Evolutionary conservation across 2,329 filamentous ascomycete genomes (phyloP), one percentile per base, ranked within the genome.

Genomic region (Atkinsonella hypoxylon): DNA sequence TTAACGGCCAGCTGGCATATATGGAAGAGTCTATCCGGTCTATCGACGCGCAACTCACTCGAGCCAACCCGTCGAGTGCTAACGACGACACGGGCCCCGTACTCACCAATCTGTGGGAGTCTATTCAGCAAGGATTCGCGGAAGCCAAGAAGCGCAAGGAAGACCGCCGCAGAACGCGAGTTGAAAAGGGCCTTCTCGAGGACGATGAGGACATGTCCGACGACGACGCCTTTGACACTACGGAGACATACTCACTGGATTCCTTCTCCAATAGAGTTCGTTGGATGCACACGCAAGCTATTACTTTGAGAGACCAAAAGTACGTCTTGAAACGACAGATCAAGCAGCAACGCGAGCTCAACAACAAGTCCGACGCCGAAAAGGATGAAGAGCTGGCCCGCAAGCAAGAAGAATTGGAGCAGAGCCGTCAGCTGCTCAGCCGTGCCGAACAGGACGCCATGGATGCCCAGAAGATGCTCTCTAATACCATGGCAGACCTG

Each of bases 311-410:
- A 54, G 87, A 95, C 59, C 90, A 97, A 63, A 94, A 95, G 64
- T 81, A 82, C 46, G 90, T 95, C 20, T 76, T 97, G 9, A 85
- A 91, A 61, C 82, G 89, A 42, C 90, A 97, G 65, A 91, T 96
- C 61, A 91, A 95, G 69, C 90, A 97, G 64, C 91, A 97, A 68
- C 85, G 90, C 52, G 89, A 95, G 62, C 77, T 96, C 51, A 95
- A 95, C 68, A 89, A 77, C 70, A 90, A 90, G 62, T 89, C 88
- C 1, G 89, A 95, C 57, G 74, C 79, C 18, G 77, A 83, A 54
- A 81, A 83, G 60, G 83, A 85, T 58, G 76, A 76, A 40, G 78
- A 85, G 55, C 64, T 87, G n/a, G 71, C 76, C 22, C 65, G 72
- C 45, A 81, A 79, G 58, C 70, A 75, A 49, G 74, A 77, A 15